These are phyloP conservation scores for Pythium rhizo-oryzae DNA, from an alignment of 352 stramenopile species.

Conservation along the genomic window DNA sequence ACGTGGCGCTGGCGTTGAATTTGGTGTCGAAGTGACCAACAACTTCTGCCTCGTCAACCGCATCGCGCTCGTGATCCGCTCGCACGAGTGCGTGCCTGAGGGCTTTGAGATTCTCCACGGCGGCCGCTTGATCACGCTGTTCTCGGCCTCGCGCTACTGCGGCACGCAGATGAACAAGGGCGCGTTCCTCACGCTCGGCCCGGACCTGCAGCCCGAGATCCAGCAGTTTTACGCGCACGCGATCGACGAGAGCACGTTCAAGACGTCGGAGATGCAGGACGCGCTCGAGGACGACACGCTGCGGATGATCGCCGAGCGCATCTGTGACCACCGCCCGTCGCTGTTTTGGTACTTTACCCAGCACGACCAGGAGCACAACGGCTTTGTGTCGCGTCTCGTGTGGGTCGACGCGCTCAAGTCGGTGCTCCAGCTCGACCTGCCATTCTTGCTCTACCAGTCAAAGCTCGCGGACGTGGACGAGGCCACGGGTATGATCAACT, in stretches of 20 bases:
- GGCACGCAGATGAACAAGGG: conserved; percentile 94
- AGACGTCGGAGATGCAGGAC: conserved; percentile 73
- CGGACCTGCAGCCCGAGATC: conserved; percentile 92
- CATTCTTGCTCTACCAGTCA: conserved; percentile 89
- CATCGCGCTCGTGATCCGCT: conserved; percentile 92
- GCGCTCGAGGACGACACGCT: conserved; percentile 88
- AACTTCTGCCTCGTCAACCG: conserved; percentile 95
- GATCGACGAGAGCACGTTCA: conserved; percentile 82
- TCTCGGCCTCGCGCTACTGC: conserved; percentile 92
- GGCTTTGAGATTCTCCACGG: conserved; percentile 92
- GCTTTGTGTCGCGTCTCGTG: conserved; percentile 81
- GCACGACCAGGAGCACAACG: conserved; percentile 90
- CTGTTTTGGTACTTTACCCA: conserved; percentile 96
- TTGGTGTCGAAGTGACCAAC: conserved; percentile 93
- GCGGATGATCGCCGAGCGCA: conserved; percentile 94
- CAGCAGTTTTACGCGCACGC: conserved; percentile 94
- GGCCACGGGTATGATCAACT: conserved; percentile 86
- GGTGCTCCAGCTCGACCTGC: conserved; percentile 91
- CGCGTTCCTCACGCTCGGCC: conserved; percentile 90
- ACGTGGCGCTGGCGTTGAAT: conserved; percentile 91
- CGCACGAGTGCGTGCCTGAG: conserved; percentile 93
- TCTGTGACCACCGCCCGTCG: conserved; percentile 91
- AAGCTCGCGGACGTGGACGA: conserved; percentile 88
- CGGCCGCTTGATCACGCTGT: conserved; percentile 91
- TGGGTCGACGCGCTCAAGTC: conserved; percentile 92